These are phyloP conservation scores for Parafenestella ontariensis DNA, from an alignment of 2,329 filamentous ascomycete genomes.

Conservation along the genomic window DNA sequence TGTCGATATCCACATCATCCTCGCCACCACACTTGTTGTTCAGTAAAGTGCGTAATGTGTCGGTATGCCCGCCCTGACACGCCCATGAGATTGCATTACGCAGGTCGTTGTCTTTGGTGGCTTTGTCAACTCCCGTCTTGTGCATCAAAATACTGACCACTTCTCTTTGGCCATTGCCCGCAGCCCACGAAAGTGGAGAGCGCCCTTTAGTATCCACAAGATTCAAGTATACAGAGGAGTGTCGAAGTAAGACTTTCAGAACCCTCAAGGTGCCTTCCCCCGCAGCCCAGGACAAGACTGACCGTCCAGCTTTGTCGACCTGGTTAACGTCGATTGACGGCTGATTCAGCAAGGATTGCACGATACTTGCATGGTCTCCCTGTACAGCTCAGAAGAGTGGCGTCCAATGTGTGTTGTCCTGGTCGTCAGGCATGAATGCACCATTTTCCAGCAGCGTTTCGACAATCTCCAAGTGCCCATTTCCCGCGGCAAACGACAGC, in stretches of 20 bases:
- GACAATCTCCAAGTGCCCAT: slow-evolving; percentile 42
- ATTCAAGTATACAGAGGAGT: slow-evolving; percentile 34
- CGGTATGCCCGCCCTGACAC: slow-evolving; percentile 24
- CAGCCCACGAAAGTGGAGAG: slow-evolving; percentile 44
- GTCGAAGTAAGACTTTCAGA: slow-evolving; percentile 31
- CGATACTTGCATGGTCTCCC: slow-evolving; percentile 32
- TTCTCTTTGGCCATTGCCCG: slow-evolving; percentile 32
- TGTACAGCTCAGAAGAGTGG: slow-evolving; percentile 44
- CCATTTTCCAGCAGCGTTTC: slow-evolving; percentile 25
- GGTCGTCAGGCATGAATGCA: slow-evolving; percentile 24
- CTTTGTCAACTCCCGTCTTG: slow-evolving; percentile 31
- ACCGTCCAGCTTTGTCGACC: slow-evolving; percentile 40
- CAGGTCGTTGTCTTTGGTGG: slow-evolving; percentile 36
- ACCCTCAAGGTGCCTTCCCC: slow-evolving; percentile 33
- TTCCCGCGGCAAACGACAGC: slow-evolving; percentile 44
- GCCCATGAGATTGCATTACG: slow-evolving; percentile 47
- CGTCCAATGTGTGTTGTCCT: slow-evolving; percentile 37
- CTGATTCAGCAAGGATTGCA: slow-evolving; percentile 29
- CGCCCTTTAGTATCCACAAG: slow-evolving; percentile 37
- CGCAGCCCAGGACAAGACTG: slow-evolving; percentile 47
- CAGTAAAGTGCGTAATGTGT: slow-evolving; percentile 37
- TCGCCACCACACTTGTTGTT: slow-evolving; percentile 35
- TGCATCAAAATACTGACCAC: slow-evolving; percentile 32
- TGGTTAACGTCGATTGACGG: slow-evolving; percentile 38
- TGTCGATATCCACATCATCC: slow-evolving; percentile 43